Conservation (phyloP, 2,329 filamentous ascomycete genomes). For the Endocalyx cinctus region DNA sequence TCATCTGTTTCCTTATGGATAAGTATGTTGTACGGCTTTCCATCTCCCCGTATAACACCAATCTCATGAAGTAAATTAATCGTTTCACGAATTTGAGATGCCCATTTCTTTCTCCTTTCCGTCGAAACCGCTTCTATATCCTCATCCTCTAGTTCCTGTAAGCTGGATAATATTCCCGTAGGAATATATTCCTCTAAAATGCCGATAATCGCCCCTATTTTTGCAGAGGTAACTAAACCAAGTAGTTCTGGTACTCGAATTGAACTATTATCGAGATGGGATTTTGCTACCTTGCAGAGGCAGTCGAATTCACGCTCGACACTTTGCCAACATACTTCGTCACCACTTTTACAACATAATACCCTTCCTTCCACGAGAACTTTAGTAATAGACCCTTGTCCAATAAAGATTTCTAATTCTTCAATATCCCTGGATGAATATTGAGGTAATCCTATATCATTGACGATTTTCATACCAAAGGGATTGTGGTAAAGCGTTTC, state of each 20-base stretch:
- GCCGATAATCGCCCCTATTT: slow-evolving; percentile 9
- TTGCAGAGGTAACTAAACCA: slow-evolving; percentile 6
- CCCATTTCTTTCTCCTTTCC: slow-evolving; percentile 12
- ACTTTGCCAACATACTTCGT: background rate
- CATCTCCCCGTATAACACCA: slow-evolving; percentile 27
- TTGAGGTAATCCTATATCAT: slow-evolving; percentile 5
- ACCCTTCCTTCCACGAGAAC: slow-evolving; percentile 3
- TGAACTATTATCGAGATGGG: slow-evolving; percentile 2
- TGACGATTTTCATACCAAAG: slow-evolving; percentile 3
- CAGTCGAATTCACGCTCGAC: slow-evolving; percentile 6
- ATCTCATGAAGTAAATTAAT: slow-evolving; percentile 22
- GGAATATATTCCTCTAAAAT: slow-evolving; percentile 10
- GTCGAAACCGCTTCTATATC: no score
- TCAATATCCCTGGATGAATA: slow-evolving; percentile 5
- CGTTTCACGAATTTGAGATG: slow-evolving; percentile 19
- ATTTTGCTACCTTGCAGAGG: slow-evolving; percentile 1
- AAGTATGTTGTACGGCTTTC: slow-evolving; percentile 30
- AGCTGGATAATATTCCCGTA: slow-evolving; percentile 3
- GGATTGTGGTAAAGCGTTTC: slow-evolving; percentile 3
- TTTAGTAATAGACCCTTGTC: slow-evolving; percentile 3
- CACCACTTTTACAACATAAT: slow-evolving; percentile 5
- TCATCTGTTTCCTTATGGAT: slow-evolving; percentile 31
- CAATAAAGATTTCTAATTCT: slow-evolving; percentile 2
- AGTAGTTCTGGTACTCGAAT: slow-evolving; percentile 10
- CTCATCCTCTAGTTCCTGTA: no score